Conservation (phyloP, 2,329 filamentous ascomycete genomes). For the Colletotrichum chlorophyti region DNA sequence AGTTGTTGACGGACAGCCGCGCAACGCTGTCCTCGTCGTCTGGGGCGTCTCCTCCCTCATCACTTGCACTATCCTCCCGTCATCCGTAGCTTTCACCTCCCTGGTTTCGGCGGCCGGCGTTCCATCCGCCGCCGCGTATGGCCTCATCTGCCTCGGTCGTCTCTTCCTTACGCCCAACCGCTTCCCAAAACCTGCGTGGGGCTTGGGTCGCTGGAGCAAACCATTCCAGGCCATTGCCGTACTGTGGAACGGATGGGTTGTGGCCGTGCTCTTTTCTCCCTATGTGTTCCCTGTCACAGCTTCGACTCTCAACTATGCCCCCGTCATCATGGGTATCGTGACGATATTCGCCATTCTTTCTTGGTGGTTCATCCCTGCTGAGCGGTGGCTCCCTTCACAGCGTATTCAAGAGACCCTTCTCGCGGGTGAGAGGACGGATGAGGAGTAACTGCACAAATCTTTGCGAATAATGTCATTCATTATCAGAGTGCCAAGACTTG, state of each 20-base stretch:
- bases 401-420: slow-evolving; percentile 47
- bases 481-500: no score
- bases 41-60: slow-evolving; percentile 60
- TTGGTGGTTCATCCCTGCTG: slow-evolving; percentile 54
- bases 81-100: slow-evolving; percentile 58
- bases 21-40: slow-evolving; percentile 66
- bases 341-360: slow-evolving; percentile 55
- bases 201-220: slow-evolving; percentile 49
- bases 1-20: slow-evolving; percentile 62
- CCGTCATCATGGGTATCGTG: slow-evolving; percentile 56
- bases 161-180: slow-evolving; percentile 53
- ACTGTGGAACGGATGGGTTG: slow-evolving; percentile 57
- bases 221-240: slow-evolving; percentile 54
- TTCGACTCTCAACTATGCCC: slow-evolving; percentile 54
- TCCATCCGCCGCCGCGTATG: slow-evolving; percentile 58
- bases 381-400: slow-evolving; percentile 51
- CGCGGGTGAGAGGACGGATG: slow-evolving; percentile 26
- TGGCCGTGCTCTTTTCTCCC: slow-evolving; percentile 53
- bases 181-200: slow-evolving; percentile 55
- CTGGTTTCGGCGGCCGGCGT: slow-evolving; percentile 60
- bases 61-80: slow-evolving; percentile 66
- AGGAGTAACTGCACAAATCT: no score
- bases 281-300: slow-evolving; percentile 51
- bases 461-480: no score
- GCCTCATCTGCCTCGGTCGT: slow-evolving; percentile 55